phyloP scores from a whole-genome alignment of 1,284 basidiomycete genomes.

The Trichosporon asahii region DNA sequence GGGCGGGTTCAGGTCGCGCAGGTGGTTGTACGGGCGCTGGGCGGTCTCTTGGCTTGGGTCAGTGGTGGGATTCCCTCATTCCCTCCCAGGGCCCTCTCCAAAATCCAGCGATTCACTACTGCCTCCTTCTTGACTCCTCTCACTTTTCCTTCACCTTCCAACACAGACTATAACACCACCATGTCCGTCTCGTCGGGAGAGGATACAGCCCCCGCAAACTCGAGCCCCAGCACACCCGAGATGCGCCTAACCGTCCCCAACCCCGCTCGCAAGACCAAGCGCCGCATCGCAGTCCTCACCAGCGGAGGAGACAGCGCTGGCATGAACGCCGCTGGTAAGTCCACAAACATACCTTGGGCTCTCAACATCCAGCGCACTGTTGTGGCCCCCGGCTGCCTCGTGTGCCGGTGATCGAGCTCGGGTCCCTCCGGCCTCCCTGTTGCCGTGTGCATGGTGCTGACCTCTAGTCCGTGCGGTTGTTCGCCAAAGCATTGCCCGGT shows the following conservation, averaged over 20 bases:
- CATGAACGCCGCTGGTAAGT: slow-evolving; percentile 77
- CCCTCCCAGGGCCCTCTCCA: neutral
- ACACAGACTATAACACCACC: neutral
- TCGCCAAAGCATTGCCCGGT: slow-evolving; percentile 84
- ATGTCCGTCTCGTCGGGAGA: slow-evolving; percentile 2
- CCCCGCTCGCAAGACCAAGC: neutral
- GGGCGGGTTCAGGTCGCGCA: neutral
- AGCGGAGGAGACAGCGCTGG: slow-evolving; percentile 96
- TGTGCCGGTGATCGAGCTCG: neutral
- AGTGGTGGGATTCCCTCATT: neutral
- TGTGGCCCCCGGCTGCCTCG: neutral
- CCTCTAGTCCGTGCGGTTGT: slow-evolving; percentile 74
- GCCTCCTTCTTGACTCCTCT: neutral
- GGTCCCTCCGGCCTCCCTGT: neutral
- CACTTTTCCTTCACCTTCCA: neutral
- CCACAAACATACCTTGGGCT: no score
- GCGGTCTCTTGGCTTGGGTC: neutral
- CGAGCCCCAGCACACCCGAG: neutral
- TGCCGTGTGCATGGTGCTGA: neutral
- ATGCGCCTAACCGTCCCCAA: neutral
- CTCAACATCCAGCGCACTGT: neutral
- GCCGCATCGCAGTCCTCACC: slow-evolving; percentile 79
- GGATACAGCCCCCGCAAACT: neutral
- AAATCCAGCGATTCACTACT: neutral
- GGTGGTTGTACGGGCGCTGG: neutral